phyloP scores from a whole-genome alignment of 768 basidiomycete species.

The Xanthoconium stramineum region DNA sequence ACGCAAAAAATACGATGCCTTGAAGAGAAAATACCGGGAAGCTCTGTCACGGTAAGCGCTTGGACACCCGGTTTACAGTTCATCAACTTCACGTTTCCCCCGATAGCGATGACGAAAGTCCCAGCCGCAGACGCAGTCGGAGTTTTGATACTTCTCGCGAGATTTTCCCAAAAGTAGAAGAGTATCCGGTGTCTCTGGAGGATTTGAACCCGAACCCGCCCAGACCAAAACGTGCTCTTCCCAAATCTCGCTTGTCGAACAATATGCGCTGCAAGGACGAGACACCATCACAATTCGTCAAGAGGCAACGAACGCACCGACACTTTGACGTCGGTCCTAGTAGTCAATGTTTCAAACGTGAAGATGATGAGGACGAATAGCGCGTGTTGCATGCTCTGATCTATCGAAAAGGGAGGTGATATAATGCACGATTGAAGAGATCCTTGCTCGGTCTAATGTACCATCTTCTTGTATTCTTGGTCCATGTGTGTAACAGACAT shows the following conservation, averaged over 20 bases:
- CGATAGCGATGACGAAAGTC: slow-evolving; percentile 9
- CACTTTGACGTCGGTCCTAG: slow-evolving; percentile 16
- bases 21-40: slow-evolving; percentile 28
- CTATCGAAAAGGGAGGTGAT: background rate
- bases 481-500: background rate
- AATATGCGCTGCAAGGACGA: slow-evolving; percentile 4
- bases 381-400: background rate
- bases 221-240: slow-evolving; percentile 30
- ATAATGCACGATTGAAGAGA: background rate
- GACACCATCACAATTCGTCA: slow-evolving; percentile 4
- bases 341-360: slow-evolving; percentile 11
- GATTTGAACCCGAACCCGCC: slow-evolving; percentile 1
- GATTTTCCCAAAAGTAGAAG: slow-evolving; percentile 23
- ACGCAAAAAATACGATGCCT: slow-evolving; percentile 29
- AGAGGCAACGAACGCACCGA: slow-evolving; percentile 26
- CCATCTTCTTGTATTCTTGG: slow-evolving; percentile 7
- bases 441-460: background rate
- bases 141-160: slow-evolving; percentile 10
- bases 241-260: slow-evolving; percentile 18
- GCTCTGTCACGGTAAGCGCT: slow-evolving; percentile 13
- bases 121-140: slow-evolving; percentile 9
- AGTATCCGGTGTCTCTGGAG: slow-evolving; percentile 14
- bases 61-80: background rate
- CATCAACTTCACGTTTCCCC: background rate
- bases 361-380: slow-evolving; percentile 18